Conservation (phyloP, 176 grass and related monocot genomes). For the Ananas comosus region DNA sequence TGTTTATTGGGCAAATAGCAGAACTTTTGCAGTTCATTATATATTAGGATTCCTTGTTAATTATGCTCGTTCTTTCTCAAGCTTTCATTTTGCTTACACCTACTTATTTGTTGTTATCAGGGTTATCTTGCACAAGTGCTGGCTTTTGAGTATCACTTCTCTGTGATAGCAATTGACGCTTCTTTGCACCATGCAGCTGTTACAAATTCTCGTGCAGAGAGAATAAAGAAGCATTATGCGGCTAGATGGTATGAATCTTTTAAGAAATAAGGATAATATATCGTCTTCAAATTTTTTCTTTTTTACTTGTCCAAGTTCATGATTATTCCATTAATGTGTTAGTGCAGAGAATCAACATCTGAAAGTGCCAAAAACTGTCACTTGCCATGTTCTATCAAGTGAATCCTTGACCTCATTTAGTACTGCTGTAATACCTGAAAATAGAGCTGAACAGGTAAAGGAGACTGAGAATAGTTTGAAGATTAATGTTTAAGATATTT, state of each 20-base stretch:
- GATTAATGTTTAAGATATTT: neutral
- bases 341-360: conserved; percentile 49
- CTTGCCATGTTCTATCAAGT: conserved; percentile 85
- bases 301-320: neutral
- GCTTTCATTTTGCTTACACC: neutral
- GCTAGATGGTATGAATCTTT: conserved; percentile 51
- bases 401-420: conserved; percentile 51
- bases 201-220: conserved; percentile 65
- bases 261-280: neutral
- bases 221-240: conserved; percentile 80
- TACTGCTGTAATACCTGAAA: conserved; percentile 33
- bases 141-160: conserved; percentile 79
- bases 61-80: conserved; percentile 11
- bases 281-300: neutral
- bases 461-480: conserved; percentile 14
- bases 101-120: conserved; percentile 27
- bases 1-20: too few species aligned
- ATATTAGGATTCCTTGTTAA: neutral
- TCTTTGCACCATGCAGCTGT: conserved; percentile 81
- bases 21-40: neutral
- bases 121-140: conserved; percentile 91
- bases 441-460: conserved; percentile 24
- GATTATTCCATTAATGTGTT: conserved; percentile 8
- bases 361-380: conserved; percentile 65
- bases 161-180: conserved; percentile 87